These are phyloP conservation scores for Arthonia radiata DNA, from an alignment of 495 filamentous ascomycete genomes.

Conservation along the genomic window DNA sequence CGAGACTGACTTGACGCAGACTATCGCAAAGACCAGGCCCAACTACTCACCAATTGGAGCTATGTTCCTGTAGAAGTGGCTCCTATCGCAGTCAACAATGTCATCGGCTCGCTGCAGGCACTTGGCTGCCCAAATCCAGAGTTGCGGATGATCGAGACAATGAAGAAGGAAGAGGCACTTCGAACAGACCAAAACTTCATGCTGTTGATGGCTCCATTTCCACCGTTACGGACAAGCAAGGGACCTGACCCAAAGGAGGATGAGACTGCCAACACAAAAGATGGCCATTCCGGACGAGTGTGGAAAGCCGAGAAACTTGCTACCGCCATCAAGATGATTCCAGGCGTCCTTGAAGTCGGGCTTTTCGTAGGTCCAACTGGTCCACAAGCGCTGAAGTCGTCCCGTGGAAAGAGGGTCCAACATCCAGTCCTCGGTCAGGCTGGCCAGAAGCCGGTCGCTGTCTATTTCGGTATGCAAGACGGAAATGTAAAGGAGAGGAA, in stretches of 20 bases:
- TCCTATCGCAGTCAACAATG: slow-evolving; percentile 48
- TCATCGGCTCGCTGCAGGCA: slow-evolving; percentile 37
- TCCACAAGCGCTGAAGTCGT: slow-evolving; percentile 29
- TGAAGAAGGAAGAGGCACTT: slow-evolving; percentile 51
- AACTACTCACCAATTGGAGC: slow-evolving; percentile 58
- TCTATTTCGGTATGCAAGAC: slow-evolving; percentile 83
- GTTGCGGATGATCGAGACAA: slow-evolving; percentile 39
- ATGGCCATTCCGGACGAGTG: slow-evolving; percentile 9
- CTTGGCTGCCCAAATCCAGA: slow-evolving; percentile 44
- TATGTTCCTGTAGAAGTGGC: slow-evolving; percentile 83
- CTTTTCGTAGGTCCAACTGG: slow-evolving; percentile 68
- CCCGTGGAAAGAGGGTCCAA: slow-evolving; percentile 16
- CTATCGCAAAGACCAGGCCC: slow-evolving; percentile 58
- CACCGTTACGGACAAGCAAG: slow-evolving; percentile 15
- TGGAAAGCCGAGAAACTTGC: slow-evolving; percentile 55
- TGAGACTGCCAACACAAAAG: slow-evolving; percentile 18
- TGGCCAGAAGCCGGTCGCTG: slow-evolving; percentile 75
- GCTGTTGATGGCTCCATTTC: slow-evolving; percentile 80
- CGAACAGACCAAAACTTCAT: slow-evolving; percentile 89
- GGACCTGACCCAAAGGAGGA: slow-evolving; percentile 6
- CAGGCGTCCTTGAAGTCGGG: slow-evolving; percentile 77
- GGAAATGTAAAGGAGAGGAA: slow-evolving; percentile 19
- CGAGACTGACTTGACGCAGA: too few relatives aligned
- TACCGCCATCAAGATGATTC: slow-evolving; percentile 47
- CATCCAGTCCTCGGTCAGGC: slow-evolving; percentile 22